A percentile compares a stretch with the other conserved stretches of the same genome.
Conservation (phyloP, 2,329 filamentous ascomycete genomes). For the Chaetomium strumarium region DNA sequence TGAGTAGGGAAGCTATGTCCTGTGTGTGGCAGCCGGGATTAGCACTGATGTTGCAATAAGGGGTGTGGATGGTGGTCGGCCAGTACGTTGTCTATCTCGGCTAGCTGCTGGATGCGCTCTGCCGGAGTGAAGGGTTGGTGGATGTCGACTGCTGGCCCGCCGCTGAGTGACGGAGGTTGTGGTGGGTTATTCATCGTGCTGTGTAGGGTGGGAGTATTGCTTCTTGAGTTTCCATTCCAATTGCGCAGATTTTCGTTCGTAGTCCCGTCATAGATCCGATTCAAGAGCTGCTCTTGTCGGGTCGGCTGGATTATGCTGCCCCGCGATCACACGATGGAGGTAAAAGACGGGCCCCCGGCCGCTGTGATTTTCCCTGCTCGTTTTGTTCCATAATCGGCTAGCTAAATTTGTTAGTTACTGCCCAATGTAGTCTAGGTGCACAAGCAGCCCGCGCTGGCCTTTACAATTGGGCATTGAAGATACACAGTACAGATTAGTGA, state of each 20-base stretch:
- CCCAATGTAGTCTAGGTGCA: no score
- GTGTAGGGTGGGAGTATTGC: not conserved
- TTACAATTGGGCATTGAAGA: no score
- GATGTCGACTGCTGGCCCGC: conserved; percentile 16
- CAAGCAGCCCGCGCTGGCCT: no score
- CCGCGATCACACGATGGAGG: not conserved
- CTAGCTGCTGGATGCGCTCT: conserved; percentile 75
- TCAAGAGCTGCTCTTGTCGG: not conserved
- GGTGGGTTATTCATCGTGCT: conserved; percentile 13
- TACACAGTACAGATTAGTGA: no score
- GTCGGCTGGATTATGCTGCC: not conserved
- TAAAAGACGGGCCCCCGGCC: no score
- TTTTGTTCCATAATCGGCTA: no score
- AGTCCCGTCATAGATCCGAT: not conserved
- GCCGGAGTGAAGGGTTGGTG: conserved; percentile 60
- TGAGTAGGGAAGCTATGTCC: conserved; percentile 42
- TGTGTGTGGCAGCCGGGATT: conserved; percentile 23
- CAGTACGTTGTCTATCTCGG: conserved; percentile 66
- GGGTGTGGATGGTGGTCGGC: not conserved
- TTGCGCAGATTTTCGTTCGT: not conserved
- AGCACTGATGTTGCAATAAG: conserved; percentile 29
- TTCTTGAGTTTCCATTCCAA: not conserved
- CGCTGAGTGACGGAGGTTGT: conserved; percentile 1
- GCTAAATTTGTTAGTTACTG: no score
- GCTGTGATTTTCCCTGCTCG: no score